Percentiles rank a stretch among this genome's conserved stretches.
phyloP scores from a whole-genome alignment of 2,329 filamentous ascomycete genomes.

The Claviceps pazoutovae region DNA sequence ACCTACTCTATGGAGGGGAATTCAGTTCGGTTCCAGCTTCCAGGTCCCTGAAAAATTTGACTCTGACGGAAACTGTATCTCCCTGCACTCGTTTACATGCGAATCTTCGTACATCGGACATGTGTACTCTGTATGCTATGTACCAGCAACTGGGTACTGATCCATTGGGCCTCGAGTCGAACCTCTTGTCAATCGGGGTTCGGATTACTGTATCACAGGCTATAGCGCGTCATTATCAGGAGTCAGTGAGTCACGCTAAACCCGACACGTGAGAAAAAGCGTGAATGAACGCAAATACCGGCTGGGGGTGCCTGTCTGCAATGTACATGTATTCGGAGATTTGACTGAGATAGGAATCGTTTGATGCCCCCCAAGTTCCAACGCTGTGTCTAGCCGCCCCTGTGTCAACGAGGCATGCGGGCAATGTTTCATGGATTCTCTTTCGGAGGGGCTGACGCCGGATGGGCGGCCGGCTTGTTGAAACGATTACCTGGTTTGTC shows the following conservation, averaged over 20 bases:
- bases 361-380: neutral
- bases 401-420: neutral
- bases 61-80: too few species aligned
- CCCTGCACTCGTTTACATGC: too few species aligned
- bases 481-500: too few species aligned
- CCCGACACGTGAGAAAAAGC: neutral
- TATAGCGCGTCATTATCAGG: neutral
- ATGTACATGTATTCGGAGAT: neutral
- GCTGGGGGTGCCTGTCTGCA: neutral
- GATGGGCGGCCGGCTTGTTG: too few species aligned
- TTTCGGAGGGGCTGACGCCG: too few species aligned
- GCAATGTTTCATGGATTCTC: too few species aligned
- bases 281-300: neutral
- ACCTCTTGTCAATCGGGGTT: neutral
- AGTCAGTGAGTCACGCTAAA: neutral
- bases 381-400: neutral
- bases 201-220: neutral
- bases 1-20: too few species aligned
- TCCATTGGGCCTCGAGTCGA: neutral
- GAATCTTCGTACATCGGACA: too few species aligned
- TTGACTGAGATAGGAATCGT: neutral
- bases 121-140: neutral
- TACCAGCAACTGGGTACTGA: neutral
- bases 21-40: too few species aligned
- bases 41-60: too few species aligned